A percentile compares a stretch with the other conserved stretches of the same genome.
Conservation (phyloP, 352 stramenopile genomes). For the Plasmopara halstedii region DNA sequence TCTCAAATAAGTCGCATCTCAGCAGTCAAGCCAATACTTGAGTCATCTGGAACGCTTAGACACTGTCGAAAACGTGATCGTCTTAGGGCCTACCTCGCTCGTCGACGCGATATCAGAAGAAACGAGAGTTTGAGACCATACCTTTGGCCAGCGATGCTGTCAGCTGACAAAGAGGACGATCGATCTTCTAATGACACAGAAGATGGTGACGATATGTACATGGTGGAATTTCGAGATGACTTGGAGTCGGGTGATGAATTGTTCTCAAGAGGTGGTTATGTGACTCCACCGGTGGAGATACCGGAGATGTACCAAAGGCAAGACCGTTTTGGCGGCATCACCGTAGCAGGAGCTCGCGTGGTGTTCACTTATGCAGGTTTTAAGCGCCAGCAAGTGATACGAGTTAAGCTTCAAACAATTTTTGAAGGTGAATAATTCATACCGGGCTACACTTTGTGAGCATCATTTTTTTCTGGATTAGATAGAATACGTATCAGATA, state of each 20-base stretch:
- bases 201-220: constrained; percentile 22
- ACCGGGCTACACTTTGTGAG: constrained; percentile 6
- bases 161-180: constrained; percentile 13
- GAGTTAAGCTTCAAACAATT: constrained; percentile 30
- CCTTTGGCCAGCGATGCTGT: constrained; percentile 9
- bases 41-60: neutral
- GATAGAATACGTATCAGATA: neutral
- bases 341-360: constrained; percentile 35
- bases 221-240: constrained; percentile 15
- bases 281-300: constrained; percentile 40
- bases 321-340: constrained; percentile 43
- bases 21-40: neutral
- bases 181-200: constrained; percentile 17
- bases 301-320: constrained; percentile 40
- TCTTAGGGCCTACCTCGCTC: constrained; percentile 11
- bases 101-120: constrained; percentile 2
- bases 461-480: constrained; percentile 10
- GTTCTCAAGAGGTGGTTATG: constrained; percentile 11
- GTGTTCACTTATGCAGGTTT: constrained; percentile 54
- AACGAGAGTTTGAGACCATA: neutral
- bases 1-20: constrained; percentile 4
- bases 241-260: constrained; percentile 21
- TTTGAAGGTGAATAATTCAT: constrained; percentile 16
- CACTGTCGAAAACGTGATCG: constrained; percentile 23
- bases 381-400: constrained; percentile 41